phyloP scores from a whole-genome alignment of 345 rosid species.

The Populus davidiana region DNA sequence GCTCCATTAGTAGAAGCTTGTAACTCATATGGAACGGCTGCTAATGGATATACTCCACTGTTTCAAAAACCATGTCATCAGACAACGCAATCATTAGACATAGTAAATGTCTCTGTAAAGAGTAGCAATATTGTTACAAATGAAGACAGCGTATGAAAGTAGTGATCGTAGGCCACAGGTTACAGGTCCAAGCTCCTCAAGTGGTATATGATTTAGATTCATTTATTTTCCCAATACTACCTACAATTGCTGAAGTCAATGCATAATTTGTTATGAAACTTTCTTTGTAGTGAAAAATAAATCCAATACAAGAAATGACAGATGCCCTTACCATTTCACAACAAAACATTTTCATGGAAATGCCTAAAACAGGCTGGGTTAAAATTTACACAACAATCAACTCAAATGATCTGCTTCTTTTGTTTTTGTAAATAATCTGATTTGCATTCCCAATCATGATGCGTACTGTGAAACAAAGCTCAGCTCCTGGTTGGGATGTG shows the following conservation, averaged over 20 bases:
- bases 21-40: constrained; percentile 32
- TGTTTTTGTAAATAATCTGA: background rate
- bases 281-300: background rate
- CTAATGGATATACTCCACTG: constrained; percentile 69
- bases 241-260: background rate
- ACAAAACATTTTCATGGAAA: no score
- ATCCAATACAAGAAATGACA: background rate
- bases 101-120: background rate
- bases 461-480: background rate
- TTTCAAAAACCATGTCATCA: constrained; percentile 17
- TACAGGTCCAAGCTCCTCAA: background rate
- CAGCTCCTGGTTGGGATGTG: background rate
- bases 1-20: constrained; percentile 20
- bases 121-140: background rate
- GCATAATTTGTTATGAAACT: background rate
- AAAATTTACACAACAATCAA: background rate
- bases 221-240: background rate
- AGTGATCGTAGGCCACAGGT: background rate
- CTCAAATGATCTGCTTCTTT: background rate
- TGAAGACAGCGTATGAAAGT: background rate
- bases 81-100: constrained; percentile 4
- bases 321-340: no score
- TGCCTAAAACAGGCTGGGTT: no score
- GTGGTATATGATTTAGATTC: background rate
- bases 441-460: background rate